phyloP scores from a whole-genome alignment of 768 basidiomycete genomes.

The Lactarius quietus region DNA sequence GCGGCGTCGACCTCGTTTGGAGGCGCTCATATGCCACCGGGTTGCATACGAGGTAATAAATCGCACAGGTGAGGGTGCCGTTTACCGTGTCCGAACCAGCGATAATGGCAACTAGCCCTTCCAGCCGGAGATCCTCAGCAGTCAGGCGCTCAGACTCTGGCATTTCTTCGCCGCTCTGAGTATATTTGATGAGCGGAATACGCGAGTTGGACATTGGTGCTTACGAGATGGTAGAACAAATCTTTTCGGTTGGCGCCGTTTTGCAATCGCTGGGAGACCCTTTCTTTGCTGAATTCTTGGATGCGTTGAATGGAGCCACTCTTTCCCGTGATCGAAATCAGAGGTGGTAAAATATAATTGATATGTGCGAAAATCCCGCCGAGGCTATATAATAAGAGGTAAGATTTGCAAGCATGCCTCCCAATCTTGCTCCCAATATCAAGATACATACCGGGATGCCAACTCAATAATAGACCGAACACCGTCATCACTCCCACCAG shows the following conservation, averaged over 20 bases:
- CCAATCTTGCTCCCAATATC: too few relatives aligned
- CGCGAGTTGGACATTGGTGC: neutral
- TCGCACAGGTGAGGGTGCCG: conserved; percentile 33
- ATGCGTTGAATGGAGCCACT: neutral
- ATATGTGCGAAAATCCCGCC: neutral
- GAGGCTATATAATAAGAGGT: conserved; percentile 3
- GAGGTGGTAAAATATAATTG: neutral
- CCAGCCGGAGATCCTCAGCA: conserved; percentile 30
- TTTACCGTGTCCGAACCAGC: conserved; percentile 45
- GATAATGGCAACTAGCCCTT: conserved; percentile 38
- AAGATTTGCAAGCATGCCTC: neutral
- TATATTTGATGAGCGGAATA: neutral
- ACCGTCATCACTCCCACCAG: conserved; percentile 21
- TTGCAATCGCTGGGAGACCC: conserved; percentile 8
- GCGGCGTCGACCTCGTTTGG: conserved; percentile 18
- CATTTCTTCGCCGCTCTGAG: conserved; percentile 17
- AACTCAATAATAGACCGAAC: neutral
- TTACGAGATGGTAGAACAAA: conserved; percentile 41
- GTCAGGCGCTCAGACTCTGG: conserved; percentile 14
- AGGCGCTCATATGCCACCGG: conserved; percentile 27
- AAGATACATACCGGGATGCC: neutral
- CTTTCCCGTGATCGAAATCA: neutral
- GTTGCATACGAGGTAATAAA: conserved; percentile 37
- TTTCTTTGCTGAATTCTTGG: neutral
- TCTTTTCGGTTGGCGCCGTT: conserved; percentile 30